phyloP scores from a whole-genome alignment of 1,139 yeast genomes.

The Nadsonia commutata region DNA sequence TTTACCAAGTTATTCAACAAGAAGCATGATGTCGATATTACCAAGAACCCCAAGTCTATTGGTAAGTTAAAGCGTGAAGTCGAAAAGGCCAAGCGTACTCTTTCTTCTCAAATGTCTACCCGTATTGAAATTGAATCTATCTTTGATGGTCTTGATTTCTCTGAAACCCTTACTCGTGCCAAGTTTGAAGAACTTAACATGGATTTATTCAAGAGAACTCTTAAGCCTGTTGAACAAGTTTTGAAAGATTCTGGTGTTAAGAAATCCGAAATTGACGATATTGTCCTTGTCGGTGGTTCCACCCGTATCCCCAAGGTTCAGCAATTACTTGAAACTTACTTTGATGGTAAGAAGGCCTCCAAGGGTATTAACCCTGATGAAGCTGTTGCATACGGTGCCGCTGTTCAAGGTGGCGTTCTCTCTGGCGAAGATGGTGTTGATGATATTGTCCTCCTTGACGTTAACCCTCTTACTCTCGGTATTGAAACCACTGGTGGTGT shows the following conservation, averaged over 20 bases:
- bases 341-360: slow-evolving; percentile 85
- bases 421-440: slow-evolving; percentile 77
- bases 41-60: slow-evolving; percentile 62
- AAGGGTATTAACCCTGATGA: slow-evolving; percentile 96
- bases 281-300: slow-evolving; percentile 93
- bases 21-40: slow-evolving; percentile 68
- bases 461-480: slow-evolving; percentile 88
- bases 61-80: slow-evolving; percentile 91
- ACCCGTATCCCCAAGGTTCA: slow-evolving; percentile 97
- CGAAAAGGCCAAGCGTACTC: slow-evolving; percentile 91
- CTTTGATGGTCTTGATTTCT: slow-evolving; percentile 88
- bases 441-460: slow-evolving; percentile 79
- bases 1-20: slow-evolving; percentile 75
- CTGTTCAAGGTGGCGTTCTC: slow-evolving; percentile 92
- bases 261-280: slow-evolving; percentile 75
- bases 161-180: slow-evolving; percentile 86
- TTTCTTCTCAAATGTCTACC: slow-evolving; percentile 79
- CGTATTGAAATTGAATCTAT: slow-evolving; percentile 91
- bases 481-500: slow-evolving; percentile 97
- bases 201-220: slow-evolving; percentile 74
- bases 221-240: slow-evolving; percentile 88
- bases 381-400: slow-evolving; percentile 97
- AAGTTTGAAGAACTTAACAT: slow-evolving; percentile 88
- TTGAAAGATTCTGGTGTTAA: slow-evolving; percentile 76
- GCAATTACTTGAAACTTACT: slow-evolving; percentile 72